A percentile compares a stretch with the other conserved stretches of the same genome.
These are phyloP conservation scores for Emmonsiellopsis sp. DNA, from an alignment of 2,329 filamentous ascomycete genomes.

Conservation along the genomic window DNA sequence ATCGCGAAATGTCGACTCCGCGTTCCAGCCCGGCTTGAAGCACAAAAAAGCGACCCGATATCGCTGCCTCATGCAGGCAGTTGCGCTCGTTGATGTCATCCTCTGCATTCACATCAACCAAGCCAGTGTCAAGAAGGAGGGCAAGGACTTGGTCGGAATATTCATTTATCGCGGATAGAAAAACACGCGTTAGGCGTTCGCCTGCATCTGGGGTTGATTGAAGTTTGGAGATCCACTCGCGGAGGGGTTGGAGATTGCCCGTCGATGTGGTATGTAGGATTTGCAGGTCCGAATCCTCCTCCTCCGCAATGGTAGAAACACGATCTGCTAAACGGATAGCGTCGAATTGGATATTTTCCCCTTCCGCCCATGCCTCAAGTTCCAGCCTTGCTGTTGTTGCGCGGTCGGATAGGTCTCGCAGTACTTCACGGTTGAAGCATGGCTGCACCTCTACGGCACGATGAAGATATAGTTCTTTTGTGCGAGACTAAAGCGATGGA, in stretches of 20 bases:
- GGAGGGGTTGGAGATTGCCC: slow-evolving; percentile 67
- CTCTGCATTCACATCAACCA: slow-evolving; percentile 85
- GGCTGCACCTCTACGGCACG: slow-evolving; percentile 94
- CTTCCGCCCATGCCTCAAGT: slow-evolving; percentile 92
- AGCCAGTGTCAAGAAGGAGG: slow-evolving; percentile 66
- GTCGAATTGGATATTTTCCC: slow-evolving; percentile 82
- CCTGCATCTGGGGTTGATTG: slow-evolving; percentile 50
- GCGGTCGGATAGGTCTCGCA: slow-evolving; percentile 92
- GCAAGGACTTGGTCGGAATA: slow-evolving; percentile 68
- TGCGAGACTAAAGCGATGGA: slow-evolving; percentile 58
- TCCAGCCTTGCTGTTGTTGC: slow-evolving; percentile 94
- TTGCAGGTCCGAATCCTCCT: slow-evolving; percentile 81
- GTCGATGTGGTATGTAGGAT: slow-evolving; percentile 70
- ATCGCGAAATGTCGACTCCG: slow-evolving; percentile 66
- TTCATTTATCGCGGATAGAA: slow-evolving; percentile 81
- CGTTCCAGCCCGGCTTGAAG: slow-evolving; percentile 65
- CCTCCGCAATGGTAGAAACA: slow-evolving; percentile 52
- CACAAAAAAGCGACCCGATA: slow-evolving; percentile 77
- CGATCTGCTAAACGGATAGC: slow-evolving; percentile 34
- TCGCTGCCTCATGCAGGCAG: slow-evolving; percentile 91
- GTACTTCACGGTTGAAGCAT: slow-evolving; percentile 95
- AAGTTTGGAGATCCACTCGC: slow-evolving; percentile 72
- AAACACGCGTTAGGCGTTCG: slow-evolving; percentile 80
- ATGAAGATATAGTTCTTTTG: slow-evolving; percentile 93
- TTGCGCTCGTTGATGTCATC: slow-evolving; percentile 98